phyloP scores from a whole-genome alignment of 768 basidiomycete species.

The Lactarius trivialis region DNA sequence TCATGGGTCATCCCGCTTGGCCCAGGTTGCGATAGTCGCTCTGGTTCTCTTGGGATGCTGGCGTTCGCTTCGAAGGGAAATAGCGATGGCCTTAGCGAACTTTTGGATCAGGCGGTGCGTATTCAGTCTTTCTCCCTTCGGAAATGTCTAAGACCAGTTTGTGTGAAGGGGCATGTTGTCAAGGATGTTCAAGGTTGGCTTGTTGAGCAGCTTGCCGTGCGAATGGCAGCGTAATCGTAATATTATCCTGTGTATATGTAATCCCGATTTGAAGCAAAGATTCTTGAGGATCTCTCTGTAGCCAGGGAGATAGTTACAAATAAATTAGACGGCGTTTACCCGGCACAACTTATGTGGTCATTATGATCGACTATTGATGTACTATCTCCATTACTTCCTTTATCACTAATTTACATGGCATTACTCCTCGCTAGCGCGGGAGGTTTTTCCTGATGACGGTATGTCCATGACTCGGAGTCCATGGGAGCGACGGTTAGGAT shows the following conservation, averaged over 20 bases:
- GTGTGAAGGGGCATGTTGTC: neutral
- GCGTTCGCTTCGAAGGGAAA: neutral
- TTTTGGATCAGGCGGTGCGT: neutral
- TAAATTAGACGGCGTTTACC: neutral
- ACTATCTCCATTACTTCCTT: neutral
- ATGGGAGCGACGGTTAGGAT: too few species aligned
- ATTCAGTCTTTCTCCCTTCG: too few species aligned
- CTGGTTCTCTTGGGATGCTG: neutral
- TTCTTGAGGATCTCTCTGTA: too few species aligned
- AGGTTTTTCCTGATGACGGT: conserved; percentile 3
- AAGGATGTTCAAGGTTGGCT: neutral
- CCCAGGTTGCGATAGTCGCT: neutral
- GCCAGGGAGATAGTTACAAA: neutral
- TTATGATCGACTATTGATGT: neutral
- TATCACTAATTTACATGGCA: neutral
- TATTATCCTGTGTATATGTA: neutral
- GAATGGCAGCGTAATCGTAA: neutral
- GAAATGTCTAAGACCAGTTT: neutral
- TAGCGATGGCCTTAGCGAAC: neutral
- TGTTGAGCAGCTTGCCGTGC: neutral
- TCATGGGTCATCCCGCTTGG: neutral
- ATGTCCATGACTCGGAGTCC: too few species aligned
- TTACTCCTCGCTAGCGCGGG: neutral
- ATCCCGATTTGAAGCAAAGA: neutral
- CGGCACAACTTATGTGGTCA: neutral